Evolutionary conservation across 352 stramenopile genomes (phyloP), one percentile per base, ranked within the genome.

Genomic region (Phytopythium helicoides): DNA sequence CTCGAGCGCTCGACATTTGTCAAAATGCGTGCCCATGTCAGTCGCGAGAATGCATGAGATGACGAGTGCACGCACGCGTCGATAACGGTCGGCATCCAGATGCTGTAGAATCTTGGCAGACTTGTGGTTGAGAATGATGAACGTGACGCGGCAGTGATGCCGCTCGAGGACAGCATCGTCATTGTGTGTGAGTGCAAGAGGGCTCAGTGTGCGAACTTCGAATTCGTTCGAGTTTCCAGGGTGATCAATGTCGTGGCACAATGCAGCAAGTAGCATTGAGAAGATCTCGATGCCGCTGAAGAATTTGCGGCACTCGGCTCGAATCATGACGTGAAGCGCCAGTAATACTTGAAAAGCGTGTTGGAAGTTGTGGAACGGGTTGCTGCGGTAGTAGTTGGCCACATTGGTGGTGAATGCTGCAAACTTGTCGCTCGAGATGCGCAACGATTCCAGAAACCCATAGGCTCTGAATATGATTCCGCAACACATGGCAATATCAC

Each of bases 141-240:
- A 89, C 9, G 80, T 81, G 22, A 87, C 71, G 15, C 74, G 71
- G 35, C 75, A 82, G 47, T 93, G 83, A 47, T 92, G 83, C 16
- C 86, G 86, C 46, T 95, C 86, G 0, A 95, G 66, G n/a, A 95
- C 86, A 9, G 79, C 76, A 37, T 86, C 67, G 59, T 95, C 81
- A 45, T 92, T 92, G 62, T 95, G 89, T 6, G 75, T 86, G 33
- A 92, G 66, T 19, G 86, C 84, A 21, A 94, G 71, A 23, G 83
- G 72, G 26, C 76, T 91, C 9, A 75, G 61, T 6, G 71, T 66
- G 33, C 88, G 87, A 19, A 91, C 62, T 55, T 94, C 74, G 54
- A 95, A 94, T 54, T 83, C 77, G 62, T 95, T 95, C 36, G 81
- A 91, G 54, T 87, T 84, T 2, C 81, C 84, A 10, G 83, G 80